phyloP scores from a whole-genome alignment of 2,329 filamentous ascomycete species.

The Penicillium sclerotigenum region DNA sequence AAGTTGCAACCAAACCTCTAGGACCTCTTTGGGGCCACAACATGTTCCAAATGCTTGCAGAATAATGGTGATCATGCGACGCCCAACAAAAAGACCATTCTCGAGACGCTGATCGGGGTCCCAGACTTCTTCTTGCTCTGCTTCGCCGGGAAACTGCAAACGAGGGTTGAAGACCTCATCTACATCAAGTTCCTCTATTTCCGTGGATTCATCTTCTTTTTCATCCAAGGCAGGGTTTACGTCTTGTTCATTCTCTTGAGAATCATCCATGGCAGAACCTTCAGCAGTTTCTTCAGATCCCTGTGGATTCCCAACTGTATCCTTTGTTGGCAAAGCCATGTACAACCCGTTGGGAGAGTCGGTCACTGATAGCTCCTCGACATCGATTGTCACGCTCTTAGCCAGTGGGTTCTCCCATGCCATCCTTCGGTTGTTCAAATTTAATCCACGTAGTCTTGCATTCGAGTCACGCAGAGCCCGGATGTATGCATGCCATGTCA shows the following conservation, averaged over 20 bases:
- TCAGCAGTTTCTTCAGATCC: background rate
- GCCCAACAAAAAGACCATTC: conserved; percentile 43
- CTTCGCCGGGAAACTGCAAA: background rate
- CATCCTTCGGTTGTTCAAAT: conserved; percentile 15
- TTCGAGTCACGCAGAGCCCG: conserved; percentile 39
- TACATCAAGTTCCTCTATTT: conserved; percentile 5
- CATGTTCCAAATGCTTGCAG: conserved; percentile 41
- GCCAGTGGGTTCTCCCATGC: conserved; percentile 34
- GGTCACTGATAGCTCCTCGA: conserved; percentile 8
- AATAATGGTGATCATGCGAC: conserved; percentile 39
- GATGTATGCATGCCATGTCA: conserved; percentile 65
- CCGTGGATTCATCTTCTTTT: conserved; percentile 6
- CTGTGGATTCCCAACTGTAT: background rate
- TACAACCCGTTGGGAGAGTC: conserved; percentile 21
- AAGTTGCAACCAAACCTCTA: conserved; percentile 40
- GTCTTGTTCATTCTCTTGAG: background rate
- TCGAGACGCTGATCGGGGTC: conserved; percentile 33
- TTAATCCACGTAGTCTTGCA: conserved; percentile 23
- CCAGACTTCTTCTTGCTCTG: conserved; percentile 4
- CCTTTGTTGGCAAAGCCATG: conserved; percentile 24
- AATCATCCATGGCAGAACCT: background rate
- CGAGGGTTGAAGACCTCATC: conserved; percentile 7
- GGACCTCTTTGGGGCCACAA: conserved; percentile 35
- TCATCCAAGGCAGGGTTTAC: background rate
- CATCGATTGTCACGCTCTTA: conserved; percentile 5